phyloP scores from a whole-genome alignment of 116 monocot genomes.

The Papilionanthe hybrid region DNA sequence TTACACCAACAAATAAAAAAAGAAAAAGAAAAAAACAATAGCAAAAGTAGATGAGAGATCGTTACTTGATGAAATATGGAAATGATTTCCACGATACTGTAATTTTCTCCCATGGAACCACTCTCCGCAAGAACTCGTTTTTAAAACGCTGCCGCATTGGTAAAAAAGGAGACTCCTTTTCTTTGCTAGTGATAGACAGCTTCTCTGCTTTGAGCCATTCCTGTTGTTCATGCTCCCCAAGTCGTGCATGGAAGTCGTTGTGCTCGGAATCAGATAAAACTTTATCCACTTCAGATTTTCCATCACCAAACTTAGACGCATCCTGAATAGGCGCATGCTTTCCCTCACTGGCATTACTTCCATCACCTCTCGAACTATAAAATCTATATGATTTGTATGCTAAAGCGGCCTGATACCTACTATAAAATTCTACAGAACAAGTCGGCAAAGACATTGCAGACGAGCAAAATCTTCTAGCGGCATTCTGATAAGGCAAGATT shows the following conservation, averaged over 20 bases:
- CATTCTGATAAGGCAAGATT: background rate
- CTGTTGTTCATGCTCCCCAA: conserved; percentile 79
- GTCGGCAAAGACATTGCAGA: conserved; percentile 1
- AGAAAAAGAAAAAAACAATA: background rate
- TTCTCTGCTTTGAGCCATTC: conserved; percentile 73
- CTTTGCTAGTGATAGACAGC: conserved; percentile 39
- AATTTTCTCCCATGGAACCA: conserved; percentile 83
- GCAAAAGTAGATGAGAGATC: background rate
- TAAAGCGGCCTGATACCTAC: conserved; percentile 6
- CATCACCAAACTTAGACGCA: conserved; percentile 26
- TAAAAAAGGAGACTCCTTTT: conserved; percentile 68
- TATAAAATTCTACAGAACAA: conserved; percentile 2
- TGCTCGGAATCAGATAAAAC: conserved; percentile 16
- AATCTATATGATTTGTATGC: conserved; percentile 23
- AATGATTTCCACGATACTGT: conserved; percentile 68
- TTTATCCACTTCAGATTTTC: conserved; percentile 24
- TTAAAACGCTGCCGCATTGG: conserved; percentile 78
- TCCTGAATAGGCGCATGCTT: conserved; percentile 57
- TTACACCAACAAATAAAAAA: background rate
- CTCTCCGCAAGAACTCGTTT: conserved; percentile 70
- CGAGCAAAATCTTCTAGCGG: conserved; percentile 20
- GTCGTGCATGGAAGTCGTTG: conserved; percentile 56
- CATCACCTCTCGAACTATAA: conserved; percentile 77
- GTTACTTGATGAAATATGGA: conserved; percentile 79
- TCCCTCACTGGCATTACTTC: conserved; percentile 52